Evolutionary conservation across 2,329 filamentous ascomycete species (phyloP).

Genomic region (Apiospora hydei): DNA sequence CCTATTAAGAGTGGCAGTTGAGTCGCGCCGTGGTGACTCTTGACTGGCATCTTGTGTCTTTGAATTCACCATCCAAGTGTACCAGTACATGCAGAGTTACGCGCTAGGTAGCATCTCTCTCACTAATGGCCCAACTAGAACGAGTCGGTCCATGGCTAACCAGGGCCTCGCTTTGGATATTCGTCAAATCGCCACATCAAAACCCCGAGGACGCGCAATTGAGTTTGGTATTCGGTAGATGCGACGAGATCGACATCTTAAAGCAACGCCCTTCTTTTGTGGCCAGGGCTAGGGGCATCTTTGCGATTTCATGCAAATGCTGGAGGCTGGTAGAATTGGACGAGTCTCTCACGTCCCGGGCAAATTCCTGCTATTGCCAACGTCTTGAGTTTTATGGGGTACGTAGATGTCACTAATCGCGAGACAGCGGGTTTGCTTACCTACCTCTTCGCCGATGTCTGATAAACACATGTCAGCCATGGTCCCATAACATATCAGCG

Average conservation of each 20-base stretch:
- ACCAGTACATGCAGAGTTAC: neutral
- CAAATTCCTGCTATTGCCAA: neutral
- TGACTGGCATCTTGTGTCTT: neutral
- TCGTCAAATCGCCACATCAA: neutral
- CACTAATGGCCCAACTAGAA: neutral
- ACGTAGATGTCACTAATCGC: neutral
- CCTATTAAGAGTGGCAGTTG: neutral
- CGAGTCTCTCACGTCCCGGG: neutral
- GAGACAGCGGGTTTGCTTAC: neutral
- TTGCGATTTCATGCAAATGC: neutral
- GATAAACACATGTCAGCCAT: neutral
- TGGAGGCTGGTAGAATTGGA: neutral
- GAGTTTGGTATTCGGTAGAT: neutral
- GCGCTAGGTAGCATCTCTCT: neutral
- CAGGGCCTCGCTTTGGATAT: neutral
- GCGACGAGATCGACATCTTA: neutral
- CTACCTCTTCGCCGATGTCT: neutral
- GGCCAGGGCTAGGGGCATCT: neutral
- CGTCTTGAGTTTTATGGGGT: neutral
- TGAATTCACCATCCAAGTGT: neutral
- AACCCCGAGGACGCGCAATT: neutral
- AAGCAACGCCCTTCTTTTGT: neutral
- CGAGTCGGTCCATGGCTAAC: neutral
- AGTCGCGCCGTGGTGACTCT: neutral
- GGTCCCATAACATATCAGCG: neutral